These are phyloP conservation scores for Corymbia citriodora DNA, from an alignment of 441 rosid species.

Conservation along the genomic window DNA sequence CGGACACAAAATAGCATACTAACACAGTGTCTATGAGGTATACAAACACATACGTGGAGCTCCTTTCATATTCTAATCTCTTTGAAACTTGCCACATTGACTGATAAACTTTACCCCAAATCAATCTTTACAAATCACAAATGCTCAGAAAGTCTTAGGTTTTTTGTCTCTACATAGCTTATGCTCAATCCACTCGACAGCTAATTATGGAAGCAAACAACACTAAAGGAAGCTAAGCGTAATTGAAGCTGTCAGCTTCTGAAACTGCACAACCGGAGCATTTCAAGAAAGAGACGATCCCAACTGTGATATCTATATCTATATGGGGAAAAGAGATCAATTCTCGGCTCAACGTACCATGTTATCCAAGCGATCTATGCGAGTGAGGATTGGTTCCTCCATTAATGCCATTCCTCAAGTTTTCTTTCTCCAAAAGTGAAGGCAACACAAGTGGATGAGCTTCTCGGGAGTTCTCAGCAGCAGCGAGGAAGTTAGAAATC, in stretches of 20 bases:
- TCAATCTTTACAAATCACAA: not conserved
- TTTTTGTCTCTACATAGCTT: not conserved
- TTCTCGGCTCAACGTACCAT: slow-evolving; percentile 19
- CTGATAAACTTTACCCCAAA: not conserved
- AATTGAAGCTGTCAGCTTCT: not conserved
- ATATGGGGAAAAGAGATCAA: not conserved
- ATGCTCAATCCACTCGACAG: not conserved
- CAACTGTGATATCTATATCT: not conserved
- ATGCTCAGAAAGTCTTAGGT: not conserved
- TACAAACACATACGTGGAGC: not conserved
- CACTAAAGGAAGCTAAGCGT: not conserved
- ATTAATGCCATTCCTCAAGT: slow-evolving; percentile 15
- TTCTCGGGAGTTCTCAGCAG: not conserved
- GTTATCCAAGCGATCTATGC: slow-evolving; percentile 48
- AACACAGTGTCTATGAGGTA: not conserved
- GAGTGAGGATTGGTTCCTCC: slow-evolving; percentile 43
- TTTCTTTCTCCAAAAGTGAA: not conserved
- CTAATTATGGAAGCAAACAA: not conserved
- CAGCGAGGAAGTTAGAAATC: not conserved
- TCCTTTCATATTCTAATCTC: not conserved
- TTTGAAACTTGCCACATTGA: not conserved
- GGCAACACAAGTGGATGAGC: not conserved
- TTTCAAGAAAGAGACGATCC: not conserved
- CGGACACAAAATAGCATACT: not conserved
- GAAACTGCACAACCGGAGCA: not conserved